Base-by-base conservation (phyloP, 2,329 filamentous ascomycete genomes). In the Fusarium caatingaense region DNA sequence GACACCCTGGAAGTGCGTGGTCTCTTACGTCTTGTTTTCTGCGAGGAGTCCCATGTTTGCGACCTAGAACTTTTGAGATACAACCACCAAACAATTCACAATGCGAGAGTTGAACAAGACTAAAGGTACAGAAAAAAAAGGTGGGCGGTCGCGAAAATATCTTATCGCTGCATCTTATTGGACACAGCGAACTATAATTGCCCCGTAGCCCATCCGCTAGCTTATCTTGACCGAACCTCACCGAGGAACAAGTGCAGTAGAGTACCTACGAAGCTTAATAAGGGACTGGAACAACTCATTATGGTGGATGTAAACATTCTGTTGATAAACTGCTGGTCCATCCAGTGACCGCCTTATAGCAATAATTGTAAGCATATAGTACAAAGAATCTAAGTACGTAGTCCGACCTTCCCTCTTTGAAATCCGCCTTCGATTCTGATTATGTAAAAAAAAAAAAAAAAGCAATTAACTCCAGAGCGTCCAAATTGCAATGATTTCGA, bases 1-100 rank as follows among this genome's bases (percentile, higher is more conserved):
- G 9, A 3, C 25, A 2, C 18, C 9, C 20, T 18, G 18, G 4
- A n/a, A 45, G 13, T 23, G 8, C 9, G n/a, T 10, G 11, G 20
- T 20, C 25, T 11, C 66, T 73, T 75, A 80, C 79, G 63, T 80
- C 63, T 78, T 79, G 18, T 73, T 74, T 59, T 80, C 79, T 53
- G 78, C 77, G 44, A 81, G 77, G 34, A 81, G 75, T 37, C 79
- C 79, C 79, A 81, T 81, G 30, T 68, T 74, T 69, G 59, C 56
- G 56, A 68, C 53, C 57, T 47, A 34, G 25, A 55, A 56, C 47
- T 51, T 45, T 61, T 63, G 30, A 49, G 44, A 34, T 55, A 56
- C 51, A 53, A 46, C 44, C 60, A 44, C 54, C 42, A 47, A 56
- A 53, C 20, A 42, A 46, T 68, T 62, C 55, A 47, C 45, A 53